Percentiles rank a stretch among this genome's conserved stretches.
These are phyloP conservation scores for Magnusiomyces suaveolens DNA, from an alignment of 1,139 yeast genomes.

Conservation along the genomic window DNA sequence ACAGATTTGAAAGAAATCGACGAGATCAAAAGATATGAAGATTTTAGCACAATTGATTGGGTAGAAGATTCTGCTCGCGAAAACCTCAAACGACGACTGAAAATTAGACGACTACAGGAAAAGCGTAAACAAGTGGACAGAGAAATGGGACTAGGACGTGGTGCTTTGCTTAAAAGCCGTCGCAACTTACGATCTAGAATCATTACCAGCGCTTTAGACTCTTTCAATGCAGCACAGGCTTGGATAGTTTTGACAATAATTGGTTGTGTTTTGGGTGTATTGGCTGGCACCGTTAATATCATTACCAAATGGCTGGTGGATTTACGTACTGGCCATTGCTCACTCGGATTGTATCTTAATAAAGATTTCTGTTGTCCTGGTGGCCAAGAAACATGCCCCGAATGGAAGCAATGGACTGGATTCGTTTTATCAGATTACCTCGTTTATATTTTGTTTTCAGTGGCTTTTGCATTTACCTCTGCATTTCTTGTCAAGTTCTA, in stretches of 20 bases:
- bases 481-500: slow-evolving; percentile 58
- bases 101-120: slow-evolving; percentile 17
- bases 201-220: slow-evolving; percentile 1
- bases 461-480: slow-evolving; percentile 52
- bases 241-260: slow-evolving; percentile 70
- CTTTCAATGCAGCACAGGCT: slow-evolving; percentile 44
- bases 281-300: slow-evolving; percentile 74
- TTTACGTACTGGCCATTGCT: slow-evolving; percentile 69
- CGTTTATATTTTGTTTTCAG: slow-evolving; percentile 50
- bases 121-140: not conserved
- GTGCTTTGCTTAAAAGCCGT: not conserved
- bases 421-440: slow-evolving; percentile 43
- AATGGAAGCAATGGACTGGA: slow-evolving; percentile 32
- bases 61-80: slow-evolving; percentile 61
- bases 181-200: not conserved
- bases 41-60: slow-evolving; percentile 53
- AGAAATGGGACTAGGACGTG: not conserved
- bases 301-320: slow-evolving; percentile 82
- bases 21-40: slow-evolving; percentile 30
- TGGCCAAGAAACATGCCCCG: slow-evolving; percentile 35
- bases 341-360: slow-evolving; percentile 58
- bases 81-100: slow-evolving; percentile 36
- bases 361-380: slow-evolving; percentile 78
- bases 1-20: slow-evolving; percentile 18
- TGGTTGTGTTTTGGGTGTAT: slow-evolving; percentile 67